Evolutionary conservation across 202 grass and related monocot genomes (phyloP).

Genomic region (Eragrostis tef): DNA sequence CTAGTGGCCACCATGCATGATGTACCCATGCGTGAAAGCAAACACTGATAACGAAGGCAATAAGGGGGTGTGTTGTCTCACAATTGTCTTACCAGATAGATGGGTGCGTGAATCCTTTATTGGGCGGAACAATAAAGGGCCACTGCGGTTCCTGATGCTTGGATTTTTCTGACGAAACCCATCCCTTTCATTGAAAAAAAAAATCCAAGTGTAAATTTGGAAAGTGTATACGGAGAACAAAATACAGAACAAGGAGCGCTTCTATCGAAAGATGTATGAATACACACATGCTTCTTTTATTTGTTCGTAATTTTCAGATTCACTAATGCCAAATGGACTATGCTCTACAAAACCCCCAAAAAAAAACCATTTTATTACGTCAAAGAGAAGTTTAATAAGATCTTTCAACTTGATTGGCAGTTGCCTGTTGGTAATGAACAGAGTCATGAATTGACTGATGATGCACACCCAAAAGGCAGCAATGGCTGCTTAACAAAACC

Average conservation of each 20-base stretch:
- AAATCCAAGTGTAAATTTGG: conserved; percentile 21
- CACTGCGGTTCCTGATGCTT: conserved; percentile 71
- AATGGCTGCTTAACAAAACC: conserved; percentile 7
- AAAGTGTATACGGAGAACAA: conserved; percentile 1
- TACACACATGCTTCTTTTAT: neutral
- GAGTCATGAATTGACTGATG: neutral
- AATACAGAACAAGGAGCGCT: conserved; percentile 12
- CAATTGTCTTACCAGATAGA: conserved; percentile 60
- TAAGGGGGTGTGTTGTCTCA: neutral
- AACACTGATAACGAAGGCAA: neutral
- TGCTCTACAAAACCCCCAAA: conserved; percentile 3
- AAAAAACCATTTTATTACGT: conserved; percentile 8
- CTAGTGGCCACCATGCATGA: conserved; percentile 29
- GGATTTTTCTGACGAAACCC: conserved; percentile 59
- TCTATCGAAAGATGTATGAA: conserved; percentile 10
- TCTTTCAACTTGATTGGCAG: neutral
- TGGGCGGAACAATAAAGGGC: conserved; percentile 63
- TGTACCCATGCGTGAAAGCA: conserved; percentile 1
- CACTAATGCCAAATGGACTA: neutral
- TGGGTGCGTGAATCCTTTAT: conserved; percentile 61
- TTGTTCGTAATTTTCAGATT: conserved; percentile 19
- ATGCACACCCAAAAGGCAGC: neutral
- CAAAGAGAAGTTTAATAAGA: neutral
- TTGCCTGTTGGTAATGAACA: too few relatives aligned
- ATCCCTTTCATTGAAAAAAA: conserved; percentile 55